phyloP scores from a whole-genome alignment of 768 basidiomycete genomes.

The Hygrocybe punicea region DNA sequence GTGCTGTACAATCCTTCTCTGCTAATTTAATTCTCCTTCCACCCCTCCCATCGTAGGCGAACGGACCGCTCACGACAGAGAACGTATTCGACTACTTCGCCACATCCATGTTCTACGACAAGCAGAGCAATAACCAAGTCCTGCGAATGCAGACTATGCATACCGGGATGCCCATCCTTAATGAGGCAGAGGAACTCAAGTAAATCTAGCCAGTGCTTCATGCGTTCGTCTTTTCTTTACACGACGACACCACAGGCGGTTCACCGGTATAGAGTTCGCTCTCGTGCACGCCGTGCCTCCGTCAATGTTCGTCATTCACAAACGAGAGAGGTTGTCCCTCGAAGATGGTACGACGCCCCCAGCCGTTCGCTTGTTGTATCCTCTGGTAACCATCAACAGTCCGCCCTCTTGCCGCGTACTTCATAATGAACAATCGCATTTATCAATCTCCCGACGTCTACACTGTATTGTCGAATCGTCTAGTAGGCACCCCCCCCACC shows the following conservation, averaged over 20 bases:
- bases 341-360: constrained; percentile 63
- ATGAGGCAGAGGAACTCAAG: constrained; percentile 87
- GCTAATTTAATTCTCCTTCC: neutral
- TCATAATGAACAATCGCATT: constrained; percentile 84
- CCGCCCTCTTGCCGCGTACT: constrained; percentile 76
- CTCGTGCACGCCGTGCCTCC: constrained; percentile 79
- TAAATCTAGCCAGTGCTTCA: constrained; percentile 33
- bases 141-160: constrained; percentile 93
- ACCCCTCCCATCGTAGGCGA: constrained; percentile 45
- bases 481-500: constrained; percentile 51
- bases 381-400: constrained; percentile 43
- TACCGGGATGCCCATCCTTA: constrained; percentile 67
- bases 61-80: constrained; percentile 70
- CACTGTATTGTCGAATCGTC: constrained; percentile 75
- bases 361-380: neutral
- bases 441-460: constrained; percentile 87
- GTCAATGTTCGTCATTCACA: constrained; percentile 83
- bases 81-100: constrained; percentile 90
- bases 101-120: constrained; percentile 90
- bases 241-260: constrained; percentile 51
- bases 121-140: constrained; percentile 88
- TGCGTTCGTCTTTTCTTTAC: neutral
- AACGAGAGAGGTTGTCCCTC: constrained; percentile 78
- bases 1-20: constrained; percentile 26
- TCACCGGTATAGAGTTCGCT: constrained; percentile 84